These are phyloP conservation scores for Globisporangium splendens DNA, from an alignment of 352 stramenopile species.

Conservation along the genomic window DNA sequence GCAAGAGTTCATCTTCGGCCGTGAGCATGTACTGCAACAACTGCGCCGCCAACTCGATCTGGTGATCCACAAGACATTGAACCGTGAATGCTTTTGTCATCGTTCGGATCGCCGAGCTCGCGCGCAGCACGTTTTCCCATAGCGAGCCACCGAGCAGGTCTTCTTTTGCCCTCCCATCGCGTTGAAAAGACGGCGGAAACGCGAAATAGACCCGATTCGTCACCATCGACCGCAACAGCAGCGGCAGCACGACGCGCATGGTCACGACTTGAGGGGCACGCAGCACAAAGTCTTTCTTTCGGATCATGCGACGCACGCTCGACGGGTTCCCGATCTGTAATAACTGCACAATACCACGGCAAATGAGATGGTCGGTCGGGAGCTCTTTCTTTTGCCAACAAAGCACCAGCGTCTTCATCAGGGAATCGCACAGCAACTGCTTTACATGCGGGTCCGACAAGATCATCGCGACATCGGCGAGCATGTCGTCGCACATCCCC, in stretches of 20 bases:
- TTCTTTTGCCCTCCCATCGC: constrained; percentile 38
- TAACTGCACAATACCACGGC: constrained; percentile 76
- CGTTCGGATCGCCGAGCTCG: constrained; percentile 68
- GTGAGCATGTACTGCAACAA: constrained; percentile 53
- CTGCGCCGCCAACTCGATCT: constrained; percentile 45
- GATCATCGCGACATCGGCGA: constrained; percentile 76
- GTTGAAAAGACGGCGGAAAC: constrained; percentile 31
- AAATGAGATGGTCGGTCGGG: constrained; percentile 79
- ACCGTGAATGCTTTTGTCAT: constrained; percentile 66
- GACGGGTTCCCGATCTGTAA: constrained; percentile 78
- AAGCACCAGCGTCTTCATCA: constrained; percentile 62
- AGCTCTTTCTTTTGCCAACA: constrained; percentile 65
- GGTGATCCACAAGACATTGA: constrained; percentile 62
- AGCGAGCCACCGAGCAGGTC: constrained; percentile 40
- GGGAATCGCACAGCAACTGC: constrained; percentile 66
- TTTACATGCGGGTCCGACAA: constrained; percentile 77
- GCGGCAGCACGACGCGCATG: constrained; percentile 74
- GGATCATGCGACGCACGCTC: constrained; percentile 80
- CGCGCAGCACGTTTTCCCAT: constrained; percentile 71
- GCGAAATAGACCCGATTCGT: constrained; percentile 40
- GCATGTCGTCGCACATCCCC: constrained; percentile 69
- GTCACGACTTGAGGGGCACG: constrained; percentile 73
- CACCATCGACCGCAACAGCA: constrained; percentile 63
- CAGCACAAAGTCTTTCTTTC: constrained; percentile 80
- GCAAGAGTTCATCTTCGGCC: constrained; percentile 61